Evolutionary conservation across 2,329 filamentous ascomycete species (phyloP).

Genomic region (Diaporthe sp.): DNA sequence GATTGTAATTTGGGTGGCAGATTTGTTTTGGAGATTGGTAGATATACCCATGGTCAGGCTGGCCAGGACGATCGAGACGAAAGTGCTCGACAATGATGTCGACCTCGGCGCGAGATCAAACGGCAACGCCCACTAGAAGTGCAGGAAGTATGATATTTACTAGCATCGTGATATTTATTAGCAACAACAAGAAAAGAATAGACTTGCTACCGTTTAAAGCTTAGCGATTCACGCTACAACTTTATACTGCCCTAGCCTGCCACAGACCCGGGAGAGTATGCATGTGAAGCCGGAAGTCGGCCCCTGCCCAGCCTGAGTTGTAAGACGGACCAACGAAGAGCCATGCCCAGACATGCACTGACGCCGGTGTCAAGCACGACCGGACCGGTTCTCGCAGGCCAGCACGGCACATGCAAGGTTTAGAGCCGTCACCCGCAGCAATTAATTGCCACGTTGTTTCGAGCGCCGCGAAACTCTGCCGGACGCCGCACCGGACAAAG

Average conservation of each 20-base stretch:
- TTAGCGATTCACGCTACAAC: neutral
- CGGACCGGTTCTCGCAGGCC: slow-evolving; percentile 33
- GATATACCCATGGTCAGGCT: slow-evolving; percentile 58
- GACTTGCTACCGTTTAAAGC: neutral
- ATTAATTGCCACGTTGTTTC: neutral
- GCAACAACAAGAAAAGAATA: neutral
- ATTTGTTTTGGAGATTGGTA: slow-evolving; percentile 71
- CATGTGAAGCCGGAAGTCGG: slow-evolving; percentile 28
- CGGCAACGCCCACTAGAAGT: slow-evolving; percentile 27
- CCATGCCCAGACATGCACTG: slow-evolving; percentile 14
- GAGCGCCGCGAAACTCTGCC: neutral
- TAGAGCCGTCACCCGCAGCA: neutral
- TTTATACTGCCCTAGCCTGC: neutral
- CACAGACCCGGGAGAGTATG: neutral
- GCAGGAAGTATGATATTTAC: neutral
- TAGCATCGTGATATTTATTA: slow-evolving; percentile 7
- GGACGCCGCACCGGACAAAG: neutral
- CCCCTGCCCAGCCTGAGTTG: slow-evolving; percentile 5
- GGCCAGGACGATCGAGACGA: slow-evolving; percentile 48
- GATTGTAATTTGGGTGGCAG: slow-evolving; percentile 66
- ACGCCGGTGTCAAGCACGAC: slow-evolving; percentile 1
- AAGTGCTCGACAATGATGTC: slow-evolving; percentile 37
- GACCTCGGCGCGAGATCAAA: slow-evolving; percentile 36
- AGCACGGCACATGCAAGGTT: neutral
- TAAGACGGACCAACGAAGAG: slow-evolving; percentile 32